Evolutionary conservation across 2,329 filamentous ascomycete species (phyloP).

Genomic region (Calycina marina): DNA sequence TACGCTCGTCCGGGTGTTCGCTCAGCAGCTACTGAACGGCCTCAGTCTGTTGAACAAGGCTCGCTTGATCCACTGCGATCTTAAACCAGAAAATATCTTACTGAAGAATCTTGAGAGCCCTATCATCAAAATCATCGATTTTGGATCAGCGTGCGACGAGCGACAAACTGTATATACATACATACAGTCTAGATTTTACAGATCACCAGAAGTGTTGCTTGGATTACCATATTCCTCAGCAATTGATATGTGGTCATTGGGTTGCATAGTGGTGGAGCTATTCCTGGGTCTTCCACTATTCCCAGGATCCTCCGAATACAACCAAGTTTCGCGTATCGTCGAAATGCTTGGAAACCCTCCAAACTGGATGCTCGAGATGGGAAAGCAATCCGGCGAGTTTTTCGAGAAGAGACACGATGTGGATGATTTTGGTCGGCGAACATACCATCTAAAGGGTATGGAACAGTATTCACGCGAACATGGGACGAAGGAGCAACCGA

Average conservation of each 20-base stretch:
- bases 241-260: conserved; percentile 99
- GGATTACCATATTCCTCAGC: conserved; percentile 94
- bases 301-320: conserved; percentile 95
- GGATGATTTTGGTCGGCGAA: conserved; percentile 85
- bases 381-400: conserved; percentile 93
- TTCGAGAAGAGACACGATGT: conserved; percentile 73
- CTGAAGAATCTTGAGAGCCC: conserved; percentile 97
- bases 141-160: conserved; percentile 95
- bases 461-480: conserved; percentile 95
- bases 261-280: conserved; percentile 94
- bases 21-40: conserved; percentile 88
- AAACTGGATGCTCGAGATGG: conserved; percentile 98
- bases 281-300: conserved; percentile 92
- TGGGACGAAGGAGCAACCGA: conserved; percentile 92
- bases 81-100: conserved; percentile 96
- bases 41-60: conserved; percentile 89
- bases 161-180: conserved; percentile 98
- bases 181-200: conserved; percentile 95
- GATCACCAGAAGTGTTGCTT: conserved; percentile 90
- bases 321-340: conserved; percentile 90
- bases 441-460: conserved; percentile 89
- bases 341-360: conserved; percentile 96
- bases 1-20: conserved; percentile 91
- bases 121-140: conserved; percentile 99
- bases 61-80: conserved; percentile 89